Percentiles rank a stretch among this genome's conserved stretches.
These are phyloP conservation scores for Gloeostereum incarnatum DNA, from an alignment of 768 basidiomycete species.

Conservation along the genomic window DNA sequence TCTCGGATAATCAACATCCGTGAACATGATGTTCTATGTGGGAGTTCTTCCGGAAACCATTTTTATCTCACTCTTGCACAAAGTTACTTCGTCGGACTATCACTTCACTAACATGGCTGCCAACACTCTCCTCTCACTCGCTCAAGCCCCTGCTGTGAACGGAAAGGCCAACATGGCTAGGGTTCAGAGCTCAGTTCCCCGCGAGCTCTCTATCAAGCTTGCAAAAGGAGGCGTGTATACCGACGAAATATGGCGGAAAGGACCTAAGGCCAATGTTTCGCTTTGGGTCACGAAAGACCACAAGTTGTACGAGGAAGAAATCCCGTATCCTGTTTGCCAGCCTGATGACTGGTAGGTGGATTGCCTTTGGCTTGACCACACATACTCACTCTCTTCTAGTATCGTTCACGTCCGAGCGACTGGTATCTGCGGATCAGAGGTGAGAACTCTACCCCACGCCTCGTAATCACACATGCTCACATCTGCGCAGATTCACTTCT, in stretches of 20 bases:
- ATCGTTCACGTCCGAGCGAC: constrained; percentile 3
- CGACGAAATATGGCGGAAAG: constrained; percentile 2
- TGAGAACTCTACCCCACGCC: neutral
- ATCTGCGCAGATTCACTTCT: constrained; percentile 2
- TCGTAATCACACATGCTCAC: no score
- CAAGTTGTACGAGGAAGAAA: neutral
- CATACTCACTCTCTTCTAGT: neutral
- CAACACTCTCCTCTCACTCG: no score
- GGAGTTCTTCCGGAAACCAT: no score
- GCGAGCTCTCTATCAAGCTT: neutral
- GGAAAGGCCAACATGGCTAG: no score
- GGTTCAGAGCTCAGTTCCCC: no score
- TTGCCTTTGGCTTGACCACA: neutral
- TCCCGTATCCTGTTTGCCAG: neutral
- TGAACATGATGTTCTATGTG: no score
- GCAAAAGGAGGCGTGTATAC: constrained; percentile 1
- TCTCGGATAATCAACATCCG: no score
- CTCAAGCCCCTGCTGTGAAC: no score
- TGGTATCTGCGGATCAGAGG: constrained; percentile 1
- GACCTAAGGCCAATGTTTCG: constrained; percentile 1
- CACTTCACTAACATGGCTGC: no score
- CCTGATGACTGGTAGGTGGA: constrained; percentile 2
- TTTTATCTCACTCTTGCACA: no score
- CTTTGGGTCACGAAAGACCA: constrained; percentile 1
- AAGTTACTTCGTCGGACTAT: no score